A percentile compares a stretch with the other conserved stretches of the same genome.
phyloP scores from a whole-genome alignment of 768 basidiomycete species.

The Xerocomellus dryophilus region DNA sequence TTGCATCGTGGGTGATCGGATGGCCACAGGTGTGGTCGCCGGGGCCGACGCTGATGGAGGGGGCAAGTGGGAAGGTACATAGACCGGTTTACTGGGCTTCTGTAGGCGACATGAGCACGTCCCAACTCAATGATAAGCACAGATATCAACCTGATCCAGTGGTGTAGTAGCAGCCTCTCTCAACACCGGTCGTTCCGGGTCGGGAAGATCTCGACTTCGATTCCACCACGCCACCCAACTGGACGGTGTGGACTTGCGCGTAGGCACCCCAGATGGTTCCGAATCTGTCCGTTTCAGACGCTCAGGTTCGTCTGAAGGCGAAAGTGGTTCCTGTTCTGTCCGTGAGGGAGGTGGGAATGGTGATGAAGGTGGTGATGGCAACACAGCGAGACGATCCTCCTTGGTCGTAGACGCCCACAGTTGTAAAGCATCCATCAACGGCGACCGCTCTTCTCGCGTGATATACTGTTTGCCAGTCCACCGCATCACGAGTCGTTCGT shows the following conservation, averaged over 20 bases:
- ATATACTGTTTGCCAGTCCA: constrained; percentile 77
- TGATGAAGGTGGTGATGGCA: constrained; percentile 8
- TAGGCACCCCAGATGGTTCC: constrained; percentile 37
- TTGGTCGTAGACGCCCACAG: constrained; percentile 47
- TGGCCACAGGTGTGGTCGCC: constrained; percentile 42
- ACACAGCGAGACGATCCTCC: constrained; percentile 22
- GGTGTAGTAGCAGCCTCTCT: constrained; percentile 27
- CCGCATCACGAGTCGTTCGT: constrained; percentile 67
- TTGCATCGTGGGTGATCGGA: constrained; percentile 23
- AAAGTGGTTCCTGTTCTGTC: constrained; percentile 30
- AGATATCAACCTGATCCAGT: constrained; percentile 19
- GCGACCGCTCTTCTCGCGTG: constrained; percentile 69
- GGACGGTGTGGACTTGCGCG: constrained; percentile 49
- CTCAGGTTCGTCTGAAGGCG: constrained; percentile 20
- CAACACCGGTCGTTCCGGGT: constrained; percentile 21
- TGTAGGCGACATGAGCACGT: constrained; percentile 10
- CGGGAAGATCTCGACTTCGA: constrained; percentile 45
- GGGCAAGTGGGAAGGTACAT: constrained; percentile 1
- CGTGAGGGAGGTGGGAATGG: constrained; percentile 3
- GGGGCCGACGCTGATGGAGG: constrained; percentile 42
- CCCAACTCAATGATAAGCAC: neutral
- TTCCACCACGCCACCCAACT: constrained; percentile 90
- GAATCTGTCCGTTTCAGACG: constrained; percentile 36
- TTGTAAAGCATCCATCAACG: constrained; percentile 69
- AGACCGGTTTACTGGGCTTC: constrained; percentile 7